Conservation (phyloP, 345 rosid species). For the Punica granatum region DNA sequence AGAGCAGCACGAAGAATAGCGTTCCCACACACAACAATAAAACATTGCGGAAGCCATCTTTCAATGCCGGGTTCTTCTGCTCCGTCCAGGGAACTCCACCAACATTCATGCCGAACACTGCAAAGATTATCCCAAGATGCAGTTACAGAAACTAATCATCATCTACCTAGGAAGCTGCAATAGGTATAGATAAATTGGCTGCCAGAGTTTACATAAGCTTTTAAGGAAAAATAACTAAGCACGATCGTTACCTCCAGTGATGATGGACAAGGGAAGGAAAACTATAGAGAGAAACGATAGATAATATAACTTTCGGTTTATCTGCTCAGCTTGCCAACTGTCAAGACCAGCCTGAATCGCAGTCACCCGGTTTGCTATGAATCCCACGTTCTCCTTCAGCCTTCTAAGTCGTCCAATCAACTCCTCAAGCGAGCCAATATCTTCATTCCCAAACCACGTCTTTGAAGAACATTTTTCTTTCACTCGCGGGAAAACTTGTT, state of each 20-base stretch:
- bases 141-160: neutral
- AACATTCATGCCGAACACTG: constrained; percentile 98
- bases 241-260: constrained; percentile 73
- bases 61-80: constrained; percentile 47
- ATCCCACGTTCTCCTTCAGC: constrained; percentile 87
- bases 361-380: constrained; percentile 83
- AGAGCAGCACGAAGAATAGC: constrained; percentile 47
- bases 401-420: constrained; percentile 72
- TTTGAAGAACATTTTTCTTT: constrained; percentile 74
- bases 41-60: constrained; percentile 82
- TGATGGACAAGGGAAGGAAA: constrained; percentile 85
- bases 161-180: neutral
- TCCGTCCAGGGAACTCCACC: constrained; percentile 99
- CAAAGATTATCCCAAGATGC: neutral
- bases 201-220: neutral
- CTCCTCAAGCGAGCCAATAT: constrained; percentile 64
- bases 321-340: constrained; percentile 96
- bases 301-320: constrained; percentile 83
- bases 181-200: neutral
- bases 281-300: constrained; percentile 91
- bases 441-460: constrained; percentile 64
- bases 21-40: constrained; percentile 61
- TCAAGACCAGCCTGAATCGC: constrained; percentile 90
- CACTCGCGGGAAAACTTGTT: constrained; percentile 91
- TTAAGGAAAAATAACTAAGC: neutral